Evolutionary conservation across 192 early-diverging fungal species (phyloP).

Genomic region (Coemansia sp.): DNA sequence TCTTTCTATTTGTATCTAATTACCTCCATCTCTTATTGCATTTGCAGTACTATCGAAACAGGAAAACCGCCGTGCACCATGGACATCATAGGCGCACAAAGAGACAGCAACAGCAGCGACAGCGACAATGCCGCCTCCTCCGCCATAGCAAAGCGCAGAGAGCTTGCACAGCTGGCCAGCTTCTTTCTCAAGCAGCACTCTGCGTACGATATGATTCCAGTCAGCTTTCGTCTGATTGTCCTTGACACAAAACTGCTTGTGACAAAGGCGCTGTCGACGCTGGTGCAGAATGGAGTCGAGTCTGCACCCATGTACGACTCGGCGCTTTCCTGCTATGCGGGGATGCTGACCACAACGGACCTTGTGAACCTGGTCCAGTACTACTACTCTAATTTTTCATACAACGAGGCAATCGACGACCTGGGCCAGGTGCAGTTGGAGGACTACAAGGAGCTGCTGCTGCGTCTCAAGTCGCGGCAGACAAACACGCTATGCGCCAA

Average conservation of each 20-base stretch:
- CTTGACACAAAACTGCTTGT: conserved; percentile 88
- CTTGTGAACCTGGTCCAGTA: conserved; percentile 93
- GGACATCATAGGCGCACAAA: conserved; percentile 34
- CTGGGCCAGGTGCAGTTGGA: conserved; percentile 69
- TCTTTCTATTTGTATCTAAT: conserved; percentile 9
- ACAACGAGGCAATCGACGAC: conserved; percentile 81
- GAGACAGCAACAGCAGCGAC: not conserved
- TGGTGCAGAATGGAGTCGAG: conserved; percentile 95
- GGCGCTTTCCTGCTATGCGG: conserved; percentile 75
- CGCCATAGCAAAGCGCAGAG: conserved; percentile 39
- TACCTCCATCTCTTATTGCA: not conserved
- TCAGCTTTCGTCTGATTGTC: conserved; percentile 88
- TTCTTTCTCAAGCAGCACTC: conserved; percentile 80
- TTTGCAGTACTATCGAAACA: not conserved
- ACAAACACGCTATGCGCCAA: conserved; percentile 73
- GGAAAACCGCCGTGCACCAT: conserved; percentile 8
- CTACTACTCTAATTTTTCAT: conserved; percentile 83
- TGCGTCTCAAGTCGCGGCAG: conserved; percentile 54
- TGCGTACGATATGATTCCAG: conserved; percentile 90
- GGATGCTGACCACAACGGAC: conserved; percentile 96
- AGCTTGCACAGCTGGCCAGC: conserved; percentile 55
- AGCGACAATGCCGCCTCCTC: conserved; percentile 14
- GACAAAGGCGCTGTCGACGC: conserved; percentile 86
- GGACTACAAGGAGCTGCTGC: conserved; percentile 53
- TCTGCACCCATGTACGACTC: conserved; percentile 94